These are phyloP conservation scores for Rhododendron griersonianum DNA, from an alignment of 148 eudicot species.

Conservation along the genomic window DNA sequence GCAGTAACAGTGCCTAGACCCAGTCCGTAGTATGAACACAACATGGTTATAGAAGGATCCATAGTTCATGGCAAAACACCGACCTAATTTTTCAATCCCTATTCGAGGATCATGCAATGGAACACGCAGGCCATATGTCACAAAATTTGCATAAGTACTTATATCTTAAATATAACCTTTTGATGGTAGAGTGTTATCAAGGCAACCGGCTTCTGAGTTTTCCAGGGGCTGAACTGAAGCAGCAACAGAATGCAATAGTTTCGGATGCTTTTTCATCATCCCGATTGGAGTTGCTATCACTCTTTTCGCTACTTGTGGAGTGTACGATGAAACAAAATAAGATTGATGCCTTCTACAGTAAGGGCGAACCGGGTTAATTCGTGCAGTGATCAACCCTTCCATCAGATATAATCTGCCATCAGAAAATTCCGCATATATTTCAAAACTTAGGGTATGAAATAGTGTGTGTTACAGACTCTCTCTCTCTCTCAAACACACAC, in stretches of 20 bases:
- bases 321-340: conserved; percentile 21
- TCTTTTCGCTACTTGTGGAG: conserved; percentile 20
- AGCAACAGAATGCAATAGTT: conserved; percentile 32
- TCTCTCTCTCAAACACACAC: not conserved
- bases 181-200: conserved; percentile 71
- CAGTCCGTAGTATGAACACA: not conserved
- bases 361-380: conserved; percentile 26
- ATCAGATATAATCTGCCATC: conserved; percentile 36
- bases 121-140: not conserved
- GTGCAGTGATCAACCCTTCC: conserved; percentile 61
- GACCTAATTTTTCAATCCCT: not conserved
- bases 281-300: conserved; percentile 28
- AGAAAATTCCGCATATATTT: not conserved
- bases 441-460: not conserved
- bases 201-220: conserved; percentile 34
- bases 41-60: not conserved
- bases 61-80: not conserved
- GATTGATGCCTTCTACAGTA: conserved; percentile 19
- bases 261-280: conserved; percentile 33
- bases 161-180: conserved; percentile 44
- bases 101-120: not conserved
- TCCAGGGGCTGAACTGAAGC: conserved; percentile 54
- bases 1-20: not conserved
- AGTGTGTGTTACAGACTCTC: not conserved
- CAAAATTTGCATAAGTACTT: not conserved